These are phyloP conservation scores for Boletales sp. DNA, from an alignment of 768 basidiomycete genomes.

Conservation along the genomic window DNA sequence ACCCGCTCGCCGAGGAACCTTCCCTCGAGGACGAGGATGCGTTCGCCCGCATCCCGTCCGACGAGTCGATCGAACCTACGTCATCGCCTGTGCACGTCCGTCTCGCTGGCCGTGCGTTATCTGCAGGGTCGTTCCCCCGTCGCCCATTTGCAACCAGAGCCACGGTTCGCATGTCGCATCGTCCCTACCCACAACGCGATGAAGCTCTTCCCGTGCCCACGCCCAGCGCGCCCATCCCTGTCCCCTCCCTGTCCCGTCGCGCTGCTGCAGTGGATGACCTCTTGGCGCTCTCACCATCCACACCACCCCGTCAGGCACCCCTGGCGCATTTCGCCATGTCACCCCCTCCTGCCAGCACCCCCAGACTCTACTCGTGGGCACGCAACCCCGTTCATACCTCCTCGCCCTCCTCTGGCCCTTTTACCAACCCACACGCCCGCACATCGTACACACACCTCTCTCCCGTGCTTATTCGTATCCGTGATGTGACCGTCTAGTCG, in stretches of 20 bases:
- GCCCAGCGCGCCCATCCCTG: conserved; percentile 28
- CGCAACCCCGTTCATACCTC: conserved; percentile 33
- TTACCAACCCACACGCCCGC: conserved; percentile 57
- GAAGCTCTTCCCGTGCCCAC: conserved; percentile 16
- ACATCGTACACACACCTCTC: conserved; percentile 57
- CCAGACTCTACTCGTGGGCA: conserved; percentile 57
- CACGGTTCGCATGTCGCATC: background rate
- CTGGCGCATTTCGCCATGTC: conserved; percentile 38
- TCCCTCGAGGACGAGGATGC: too few relatives aligned
- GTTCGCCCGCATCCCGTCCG: conserved; percentile 31
- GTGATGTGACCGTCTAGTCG: conserved; percentile 32
- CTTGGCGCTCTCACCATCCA: conserved; percentile 20
- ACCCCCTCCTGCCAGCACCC: conserved; percentile 53
- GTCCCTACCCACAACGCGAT: background rate
- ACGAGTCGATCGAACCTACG: background rate
- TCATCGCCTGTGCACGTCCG: conserved; percentile 11
- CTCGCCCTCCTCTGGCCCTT: conserved; percentile 39
- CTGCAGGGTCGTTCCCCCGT: background rate
- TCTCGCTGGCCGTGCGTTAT: conserved; percentile 15
- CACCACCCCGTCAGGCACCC: conserved; percentile 30
- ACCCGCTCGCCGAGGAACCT: conserved; percentile 47
- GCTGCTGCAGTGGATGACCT: conserved; percentile 19
- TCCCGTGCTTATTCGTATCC: conserved; percentile 43
- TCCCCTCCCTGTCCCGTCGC: conserved; percentile 23
- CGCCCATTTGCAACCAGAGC: conserved; percentile 1